Base-by-base conservation (phyloP, 2,329 filamentous ascomycete genomes). In the Domatiomyces catenatus region DNA sequence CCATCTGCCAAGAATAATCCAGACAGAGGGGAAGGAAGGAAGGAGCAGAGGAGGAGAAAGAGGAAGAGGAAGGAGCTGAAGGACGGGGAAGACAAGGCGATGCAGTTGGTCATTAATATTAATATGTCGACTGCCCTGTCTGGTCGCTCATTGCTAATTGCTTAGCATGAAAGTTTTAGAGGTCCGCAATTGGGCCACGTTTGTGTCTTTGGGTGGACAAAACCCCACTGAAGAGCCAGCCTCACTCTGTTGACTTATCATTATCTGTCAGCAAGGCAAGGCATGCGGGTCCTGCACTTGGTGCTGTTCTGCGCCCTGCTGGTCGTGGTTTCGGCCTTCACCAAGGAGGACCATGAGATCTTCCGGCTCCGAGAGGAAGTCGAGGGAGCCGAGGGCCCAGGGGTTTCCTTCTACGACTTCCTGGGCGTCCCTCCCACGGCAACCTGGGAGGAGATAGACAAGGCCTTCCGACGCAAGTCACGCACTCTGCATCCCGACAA, bases 261-360 rank as follows among this genome's bases (percentile, higher is more conserved):
- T 10, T 32, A 39, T 15, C 8, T 39, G 32, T 39, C 10, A 39
- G 32, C 3, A 39, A 39, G 12, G 10, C 8, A 15, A 15, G 15
- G 76, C 76, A 69, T 80, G 60, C 73, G 78, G 52, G 62, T 68
- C 54, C 70, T 81, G 59, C 70, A 85, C 60, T 75, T 83, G 49
- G 62, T 90, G 58, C 74, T 85, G 66, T 69, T 86, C 66, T 78
- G 79, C 70, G 69, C 83, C 59, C 69, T 87, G 58, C 77, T 76
- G 53, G 75, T 80, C 42, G 68, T 89, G 55, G 77, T 77, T 53
- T 77, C 80, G 47, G 86, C 86, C 46, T 94, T 88, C 86, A 80
- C 79, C 51, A 92, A 92, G 69, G 86, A 94, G 76, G 92, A 98
- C 70, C 87, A 93, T 65, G 92, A 98, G 71, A 96, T 98, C 71